These are phyloP conservation scores for Hygrophorus russula DNA, from an alignment of 768 basidiomycete genomes.

Conservation along the genomic window DNA sequence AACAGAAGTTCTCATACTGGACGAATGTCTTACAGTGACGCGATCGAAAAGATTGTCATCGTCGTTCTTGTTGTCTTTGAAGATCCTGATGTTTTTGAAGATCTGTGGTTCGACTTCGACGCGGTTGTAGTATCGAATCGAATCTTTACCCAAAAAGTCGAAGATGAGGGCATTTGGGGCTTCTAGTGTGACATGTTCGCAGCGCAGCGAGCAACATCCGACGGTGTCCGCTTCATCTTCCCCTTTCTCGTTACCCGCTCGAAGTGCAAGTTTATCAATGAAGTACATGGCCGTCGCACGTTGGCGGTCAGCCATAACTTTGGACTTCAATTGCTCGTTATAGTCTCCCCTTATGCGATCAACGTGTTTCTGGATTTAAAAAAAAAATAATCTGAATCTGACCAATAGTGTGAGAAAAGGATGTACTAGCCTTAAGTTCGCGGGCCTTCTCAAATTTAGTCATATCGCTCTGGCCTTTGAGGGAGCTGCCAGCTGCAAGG, in stretches of 20 bases:
- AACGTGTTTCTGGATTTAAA: conserved; percentile 71
- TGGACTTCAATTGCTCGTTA: conserved; percentile 69
- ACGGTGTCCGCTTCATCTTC: conserved; percentile 99
- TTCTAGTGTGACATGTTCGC: conserved; percentile 90
- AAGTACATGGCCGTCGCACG: conserved; percentile 99
- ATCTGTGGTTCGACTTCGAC: conserved; percentile 86
- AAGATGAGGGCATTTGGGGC: conserved; percentile 83
- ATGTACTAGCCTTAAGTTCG: conserved; percentile 69
- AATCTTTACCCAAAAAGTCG: conserved; percentile 99
- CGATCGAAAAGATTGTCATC: conserved; percentile 91
- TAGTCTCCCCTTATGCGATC: conserved; percentile 89
- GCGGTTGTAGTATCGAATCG: conserved; percentile 91
- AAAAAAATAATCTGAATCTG: conserved; percentile 3
- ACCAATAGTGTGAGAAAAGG: background rate
- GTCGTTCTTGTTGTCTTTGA: conserved; percentile 87
- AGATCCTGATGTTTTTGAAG: conserved; percentile 96
- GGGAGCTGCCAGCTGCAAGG: conserved; percentile 90
- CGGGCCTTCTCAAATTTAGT: conserved; percentile 96
- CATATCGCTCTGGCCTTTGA: conserved; percentile 98
- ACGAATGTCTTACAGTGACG: conserved; percentile 59
- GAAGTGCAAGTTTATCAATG: conserved; percentile 92
- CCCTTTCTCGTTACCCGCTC: conserved; percentile 99
- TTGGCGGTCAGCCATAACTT: conserved; percentile 91
- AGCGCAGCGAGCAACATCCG: conserved; percentile 95
- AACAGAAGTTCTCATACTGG: conserved; percentile 3